Evolutionary conservation across 805 yeast genomes (phyloP), one percentile per base, ranked within the genome.

Genomic region (Kluyveromyces nonfermentans): DNA sequence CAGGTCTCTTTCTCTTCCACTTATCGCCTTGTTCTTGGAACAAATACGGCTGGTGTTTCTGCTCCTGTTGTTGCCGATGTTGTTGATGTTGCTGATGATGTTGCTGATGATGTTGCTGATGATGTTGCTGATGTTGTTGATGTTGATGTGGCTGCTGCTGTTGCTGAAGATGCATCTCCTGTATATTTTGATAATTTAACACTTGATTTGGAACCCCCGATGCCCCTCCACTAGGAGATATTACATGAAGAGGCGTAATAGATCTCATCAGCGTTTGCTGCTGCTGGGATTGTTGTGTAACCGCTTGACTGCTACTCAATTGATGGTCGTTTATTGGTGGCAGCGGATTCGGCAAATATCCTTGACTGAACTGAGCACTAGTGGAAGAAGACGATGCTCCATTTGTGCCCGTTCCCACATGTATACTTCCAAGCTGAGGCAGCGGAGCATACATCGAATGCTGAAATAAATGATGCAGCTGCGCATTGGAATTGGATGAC

Each of bases 1-100:
- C 69, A 69, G 10, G 46, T 47, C 40, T 69, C 72, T 10, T 68
- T 64, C 15, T 63, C 65, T 37, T 57, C 62, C 35, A 35, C 7
- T 36, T 57, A 59, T 30, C 58, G 54, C 28, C 35, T 28, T 35
- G 40, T 22, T 35, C 40, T 9, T 36, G 45, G 30, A 42, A 33
- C 16, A 41, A 33, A 18, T 36, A 42, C n/a, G 44, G 47, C 16
- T 41, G 42, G 16, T 38, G 43, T 17, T 33, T 33, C 19, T 40
- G 42, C 44, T 35, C 17, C 37, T 44, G 43, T 37, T 41, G 28
- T 32, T 17, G n/a, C 40, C 40, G 31, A 18, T 34, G 22, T 31
- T 32, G 34, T 28, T 38, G 38, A 21, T 43, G 45, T 42, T 38
- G 32, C n/a, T 43, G 44, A 21, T 43, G 32, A 17, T 41, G 36